These are phyloP conservation scores for Mycosarcoma mackinlayi DNA, from an alignment of 1,284 basidiomycete species.

Conservation along the genomic window DNA sequence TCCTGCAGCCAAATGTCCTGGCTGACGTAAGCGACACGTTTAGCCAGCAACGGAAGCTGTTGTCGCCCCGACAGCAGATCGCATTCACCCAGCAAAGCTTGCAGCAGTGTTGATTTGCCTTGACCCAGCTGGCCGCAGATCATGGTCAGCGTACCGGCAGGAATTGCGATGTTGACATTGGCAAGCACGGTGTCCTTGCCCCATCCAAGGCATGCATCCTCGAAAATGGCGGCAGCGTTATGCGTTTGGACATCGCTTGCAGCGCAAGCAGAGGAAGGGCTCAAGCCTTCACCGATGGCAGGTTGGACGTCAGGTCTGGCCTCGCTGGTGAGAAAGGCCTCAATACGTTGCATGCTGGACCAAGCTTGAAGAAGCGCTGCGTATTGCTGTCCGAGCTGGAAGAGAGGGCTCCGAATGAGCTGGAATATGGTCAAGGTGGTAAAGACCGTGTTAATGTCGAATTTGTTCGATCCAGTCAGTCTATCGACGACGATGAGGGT, in stretches of 20 bases:
- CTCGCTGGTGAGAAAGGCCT: constrained; percentile 45
- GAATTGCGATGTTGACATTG: constrained; percentile 47
- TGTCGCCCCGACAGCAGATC: constrained; percentile 46
- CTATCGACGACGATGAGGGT: constrained; percentile 46
- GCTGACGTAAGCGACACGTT: constrained; percentile 56
- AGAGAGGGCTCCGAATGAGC: constrained; percentile 51
- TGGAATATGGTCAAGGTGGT: constrained; percentile 56
- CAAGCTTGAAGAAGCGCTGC: constrained; percentile 47
- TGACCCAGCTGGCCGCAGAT: constrained; percentile 61
- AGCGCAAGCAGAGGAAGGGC: background rate
- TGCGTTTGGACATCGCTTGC: background rate
- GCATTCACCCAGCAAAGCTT: constrained; percentile 59
- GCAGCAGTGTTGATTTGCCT: constrained; percentile 63
- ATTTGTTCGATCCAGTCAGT: constrained; percentile 34
- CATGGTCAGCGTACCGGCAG: constrained; percentile 47
- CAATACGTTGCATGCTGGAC: constrained; percentile 54
- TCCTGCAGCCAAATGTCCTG: constrained; percentile 62
- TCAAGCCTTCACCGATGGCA: constrained; percentile 10
- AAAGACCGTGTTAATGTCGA: constrained; percentile 55
- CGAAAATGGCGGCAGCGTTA: constrained; percentile 34
- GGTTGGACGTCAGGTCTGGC: constrained; percentile 25
- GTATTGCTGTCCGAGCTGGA: constrained; percentile 57
- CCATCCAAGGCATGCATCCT: constrained; percentile 45
- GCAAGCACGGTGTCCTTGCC: constrained; percentile 17
- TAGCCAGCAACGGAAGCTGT: constrained; percentile 26